Percentiles rank a stretch among this genome's conserved stretches.
phyloP scores from a whole-genome alignment of 1,139 yeast species.

The Pichia sp. region DNA sequence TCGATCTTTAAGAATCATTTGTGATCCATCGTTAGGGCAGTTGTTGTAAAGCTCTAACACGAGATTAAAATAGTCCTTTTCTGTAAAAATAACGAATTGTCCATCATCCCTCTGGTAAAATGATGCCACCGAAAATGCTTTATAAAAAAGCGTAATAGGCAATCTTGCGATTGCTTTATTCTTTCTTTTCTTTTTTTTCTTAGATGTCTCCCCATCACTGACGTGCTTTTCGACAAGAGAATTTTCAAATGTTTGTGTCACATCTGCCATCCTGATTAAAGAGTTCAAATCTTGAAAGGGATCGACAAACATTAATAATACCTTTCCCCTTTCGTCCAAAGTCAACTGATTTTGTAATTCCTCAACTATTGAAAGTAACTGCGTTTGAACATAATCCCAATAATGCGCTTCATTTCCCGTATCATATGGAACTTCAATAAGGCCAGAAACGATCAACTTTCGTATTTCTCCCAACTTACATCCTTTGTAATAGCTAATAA shows the following conservation, averaged over 20 bases:
- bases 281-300: constrained; percentile 45
- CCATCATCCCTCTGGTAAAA: constrained; percentile 44
- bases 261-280: constrained; percentile 43
- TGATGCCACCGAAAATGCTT: constrained; percentile 53
- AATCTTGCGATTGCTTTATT: constrained; percentile 10
- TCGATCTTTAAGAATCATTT: constrained; percentile 24
- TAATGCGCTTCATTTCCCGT: constrained; percentile 36
- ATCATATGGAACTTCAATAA: constrained; percentile 22
- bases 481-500: constrained; percentile 43
- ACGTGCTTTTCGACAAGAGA: constrained; percentile 30
- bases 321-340: constrained; percentile 37
- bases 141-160: constrained; percentile 40
- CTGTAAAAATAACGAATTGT: constrained; percentile 45
- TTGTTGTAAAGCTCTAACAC: constrained; percentile 62
- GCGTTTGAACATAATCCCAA: constrained; percentile 32
- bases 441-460: constrained; percentile 19
- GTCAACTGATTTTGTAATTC: constrained; percentile 35
- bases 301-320: constrained; percentile 45
- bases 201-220: constrained; percentile 27
- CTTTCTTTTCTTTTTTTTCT: constrained; percentile 25
- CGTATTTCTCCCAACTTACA: constrained; percentile 44
- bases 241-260: constrained; percentile 46
- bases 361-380: constrained; percentile 30
- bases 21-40: constrained; percentile 25
- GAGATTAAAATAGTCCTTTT: constrained; percentile 43